Evolutionary conservation across 1,284 basidiomycete species (phyloP).

Genomic region (Marasmius oreades): DNA sequence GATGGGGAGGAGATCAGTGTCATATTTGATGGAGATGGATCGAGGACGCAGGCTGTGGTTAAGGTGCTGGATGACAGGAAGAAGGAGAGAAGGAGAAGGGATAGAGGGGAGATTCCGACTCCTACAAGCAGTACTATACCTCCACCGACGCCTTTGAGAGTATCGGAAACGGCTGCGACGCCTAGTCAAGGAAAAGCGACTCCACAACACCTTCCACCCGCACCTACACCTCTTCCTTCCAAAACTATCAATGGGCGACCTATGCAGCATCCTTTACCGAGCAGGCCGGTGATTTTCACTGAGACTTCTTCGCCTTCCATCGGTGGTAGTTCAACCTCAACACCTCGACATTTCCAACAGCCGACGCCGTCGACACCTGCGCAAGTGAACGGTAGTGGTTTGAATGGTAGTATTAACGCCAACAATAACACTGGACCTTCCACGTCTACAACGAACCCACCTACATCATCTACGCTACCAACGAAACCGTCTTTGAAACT

Average conservation of each 20-base stretch:
- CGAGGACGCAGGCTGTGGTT: conserved; percentile 53
- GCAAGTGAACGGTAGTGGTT: not conserved
- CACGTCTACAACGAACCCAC: too few species aligned
- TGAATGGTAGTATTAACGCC: too few species aligned
- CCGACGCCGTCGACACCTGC: not conserved
- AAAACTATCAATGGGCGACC: conserved; percentile 1
- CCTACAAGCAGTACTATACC: not conserved
- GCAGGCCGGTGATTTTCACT: conserved; percentile 5
- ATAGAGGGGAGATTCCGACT: not conserved
- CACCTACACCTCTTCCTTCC: not conserved
- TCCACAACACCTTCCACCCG: conserved; percentile 1
- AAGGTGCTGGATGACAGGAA: conserved; percentile 56
- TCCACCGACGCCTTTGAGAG: not conserved
- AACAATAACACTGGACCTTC: too few species aligned
- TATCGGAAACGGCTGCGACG: not conserved
- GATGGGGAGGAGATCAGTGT: conserved; percentile 52
- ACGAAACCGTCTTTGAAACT: not conserved
- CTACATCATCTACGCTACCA: not conserved
- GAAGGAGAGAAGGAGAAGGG: conserved; percentile 38
- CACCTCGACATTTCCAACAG: not conserved
- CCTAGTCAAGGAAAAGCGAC: not conserved
- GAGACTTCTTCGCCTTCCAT: not conserved
- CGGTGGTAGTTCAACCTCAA: not conserved
- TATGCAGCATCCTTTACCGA: conserved; percentile 13
- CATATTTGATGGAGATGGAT: conserved; percentile 61